Conservation (phyloP, 768 basidiomycete genomes). For the Piloderma croceum region DNA sequence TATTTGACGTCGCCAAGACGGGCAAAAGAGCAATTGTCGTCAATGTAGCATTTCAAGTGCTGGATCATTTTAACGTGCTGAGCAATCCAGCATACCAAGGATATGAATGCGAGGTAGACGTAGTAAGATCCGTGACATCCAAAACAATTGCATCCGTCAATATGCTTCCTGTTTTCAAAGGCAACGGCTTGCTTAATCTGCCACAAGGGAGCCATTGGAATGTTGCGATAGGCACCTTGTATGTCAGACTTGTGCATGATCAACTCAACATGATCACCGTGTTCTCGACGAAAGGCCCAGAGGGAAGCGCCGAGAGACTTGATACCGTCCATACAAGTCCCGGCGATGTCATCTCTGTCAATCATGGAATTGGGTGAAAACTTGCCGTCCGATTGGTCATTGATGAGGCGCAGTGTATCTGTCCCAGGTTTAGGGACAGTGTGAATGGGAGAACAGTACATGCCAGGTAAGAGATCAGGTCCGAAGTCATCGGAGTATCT, state of each 20-base stretch:
- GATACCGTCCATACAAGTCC: too few species aligned
- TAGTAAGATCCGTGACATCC: conserved; percentile 15
- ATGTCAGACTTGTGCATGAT: too few species aligned
- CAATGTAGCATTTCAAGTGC: too few species aligned
- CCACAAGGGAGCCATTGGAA: conserved; percentile 20
- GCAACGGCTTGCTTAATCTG: conserved; percentile 22
- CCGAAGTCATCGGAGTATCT: conserved; percentile 23
- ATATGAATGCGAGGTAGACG: too few species aligned
- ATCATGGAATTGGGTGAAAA: conserved; percentile 27
- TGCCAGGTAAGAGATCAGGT: conserved; percentile 26
- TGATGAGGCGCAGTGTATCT: conserved; percentile 23
- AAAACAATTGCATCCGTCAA: conserved; percentile 21
- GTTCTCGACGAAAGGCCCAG: too few species aligned
- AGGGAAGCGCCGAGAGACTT: conserved; percentile 15
- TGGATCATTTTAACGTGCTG: conserved; percentile 13
- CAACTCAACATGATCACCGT: conserved; percentile 7
- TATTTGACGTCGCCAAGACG: conserved; percentile 5
- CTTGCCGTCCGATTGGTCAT: conserved; percentile 25
- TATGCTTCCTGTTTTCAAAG: too few species aligned
- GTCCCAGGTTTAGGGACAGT: conserved; percentile 26
- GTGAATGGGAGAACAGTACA: conserved; percentile 23
- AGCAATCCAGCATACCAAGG: conserved; percentile 25
- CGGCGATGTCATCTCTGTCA: conserved; percentile 12
- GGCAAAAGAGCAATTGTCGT: conserved; percentile 24
- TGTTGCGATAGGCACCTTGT: conserved; percentile 15